Conservation (phyloP, 2,329 filamentous ascomycete species). For the Pyrenophora tritici-repentis region DNA sequence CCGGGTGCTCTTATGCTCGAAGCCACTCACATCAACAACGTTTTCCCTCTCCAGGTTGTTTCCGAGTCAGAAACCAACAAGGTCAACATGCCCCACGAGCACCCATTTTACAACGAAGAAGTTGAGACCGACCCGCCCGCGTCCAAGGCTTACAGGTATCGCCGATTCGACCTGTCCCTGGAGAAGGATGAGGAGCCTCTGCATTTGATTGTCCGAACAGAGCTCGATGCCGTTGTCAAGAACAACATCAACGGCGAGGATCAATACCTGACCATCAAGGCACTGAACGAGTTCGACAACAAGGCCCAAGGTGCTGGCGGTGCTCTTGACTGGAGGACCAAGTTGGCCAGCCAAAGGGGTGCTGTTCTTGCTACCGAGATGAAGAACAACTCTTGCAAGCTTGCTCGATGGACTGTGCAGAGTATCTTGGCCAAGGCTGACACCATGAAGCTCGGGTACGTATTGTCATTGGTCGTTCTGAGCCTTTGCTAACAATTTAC, state of each 20-base stretch:
- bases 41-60: slow-evolving; percentile 96
- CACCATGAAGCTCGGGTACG: slow-evolving; percentile 94
- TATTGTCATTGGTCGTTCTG: slow-evolving; percentile 24
- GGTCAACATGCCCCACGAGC: slow-evolving; percentile 82
- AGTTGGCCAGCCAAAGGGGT: slow-evolving; percentile 92
- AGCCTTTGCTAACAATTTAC: slow-evolving; percentile 8
- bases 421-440: slow-evolving; percentile 97
- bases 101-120: slow-evolving; percentile 95
- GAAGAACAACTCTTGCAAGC: slow-evolving; percentile 99
- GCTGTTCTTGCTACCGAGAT: slow-evolving; percentile 98
- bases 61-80: slow-evolving; percentile 78
- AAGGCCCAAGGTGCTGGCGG: slow-evolving; percentile 95
- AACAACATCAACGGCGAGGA: slow-evolving; percentile 91
- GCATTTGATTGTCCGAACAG: slow-evolving; percentile 89
- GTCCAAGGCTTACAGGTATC: slow-evolving; percentile 98
- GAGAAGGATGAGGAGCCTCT: slow-evolving; percentile 90
- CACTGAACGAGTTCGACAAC: slow-evolving; percentile 98
- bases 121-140: slow-evolving; percentile 94
- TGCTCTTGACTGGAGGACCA: slow-evolving; percentile 94
- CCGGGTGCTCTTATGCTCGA: slow-evolving; percentile 92
- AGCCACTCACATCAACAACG: slow-evolving; percentile 99
- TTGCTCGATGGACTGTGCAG: slow-evolving; percentile 96
- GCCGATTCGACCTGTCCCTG: slow-evolving; percentile 91
- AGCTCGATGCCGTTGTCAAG: slow-evolving; percentile 94
- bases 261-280: slow-evolving; percentile 89